Evolutionary conservation across 2,329 filamentous ascomycete species (phyloP).

Genomic region (Aspergillus sp.): DNA sequence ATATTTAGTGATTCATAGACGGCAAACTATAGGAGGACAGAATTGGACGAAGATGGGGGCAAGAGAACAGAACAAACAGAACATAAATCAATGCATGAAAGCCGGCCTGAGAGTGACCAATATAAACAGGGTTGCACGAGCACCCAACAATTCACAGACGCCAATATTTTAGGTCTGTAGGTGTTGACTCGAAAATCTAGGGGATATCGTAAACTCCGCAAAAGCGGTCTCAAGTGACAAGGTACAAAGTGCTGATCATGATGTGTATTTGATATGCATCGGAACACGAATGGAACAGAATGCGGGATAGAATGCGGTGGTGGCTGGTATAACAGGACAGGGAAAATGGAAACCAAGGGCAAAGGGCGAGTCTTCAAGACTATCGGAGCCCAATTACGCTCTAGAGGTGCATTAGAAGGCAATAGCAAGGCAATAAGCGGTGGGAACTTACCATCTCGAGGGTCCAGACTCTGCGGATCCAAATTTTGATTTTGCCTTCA

Average conservation of each 20-base stretch:
- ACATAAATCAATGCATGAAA: slow-evolving; percentile 17
- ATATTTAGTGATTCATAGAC: slow-evolving; percentile 1
- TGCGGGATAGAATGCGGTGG: slow-evolving; percentile 6
- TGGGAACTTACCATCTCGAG: slow-evolving; percentile 73
- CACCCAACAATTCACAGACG: slow-evolving; percentile 13
- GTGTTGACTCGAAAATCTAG: slow-evolving; percentile 15
- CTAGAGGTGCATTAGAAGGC: slow-evolving; percentile 41
- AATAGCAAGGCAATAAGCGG: neutral
- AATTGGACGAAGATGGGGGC: neutral
- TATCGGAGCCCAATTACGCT: slow-evolving; percentile 80
- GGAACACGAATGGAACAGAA: slow-evolving; percentile 3
- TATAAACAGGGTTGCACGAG: slow-evolving; percentile 22
- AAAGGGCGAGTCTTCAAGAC: slow-evolving; percentile 12
- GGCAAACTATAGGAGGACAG: neutral
- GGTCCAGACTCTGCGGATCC: slow-evolving; percentile 98
- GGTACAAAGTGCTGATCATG: slow-evolving; percentile 15
- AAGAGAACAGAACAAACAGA: neutral
- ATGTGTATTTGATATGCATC: slow-evolving; percentile 15
- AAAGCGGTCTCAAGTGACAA: slow-evolving; percentile 18
- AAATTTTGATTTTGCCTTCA: slow-evolving; percentile 90
- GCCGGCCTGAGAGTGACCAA: slow-evolving; percentile 16
- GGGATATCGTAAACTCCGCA: slow-evolving; percentile 26
- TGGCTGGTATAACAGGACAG: slow-evolving; percentile 21
- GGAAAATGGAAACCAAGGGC: slow-evolving; percentile 20
- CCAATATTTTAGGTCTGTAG: slow-evolving; percentile 18